Evolutionary conservation across 768 basidiomycete genomes (phyloP), one percentile per base, ranked within the genome.

Genomic region (Fomitopsis serialis): DNA sequence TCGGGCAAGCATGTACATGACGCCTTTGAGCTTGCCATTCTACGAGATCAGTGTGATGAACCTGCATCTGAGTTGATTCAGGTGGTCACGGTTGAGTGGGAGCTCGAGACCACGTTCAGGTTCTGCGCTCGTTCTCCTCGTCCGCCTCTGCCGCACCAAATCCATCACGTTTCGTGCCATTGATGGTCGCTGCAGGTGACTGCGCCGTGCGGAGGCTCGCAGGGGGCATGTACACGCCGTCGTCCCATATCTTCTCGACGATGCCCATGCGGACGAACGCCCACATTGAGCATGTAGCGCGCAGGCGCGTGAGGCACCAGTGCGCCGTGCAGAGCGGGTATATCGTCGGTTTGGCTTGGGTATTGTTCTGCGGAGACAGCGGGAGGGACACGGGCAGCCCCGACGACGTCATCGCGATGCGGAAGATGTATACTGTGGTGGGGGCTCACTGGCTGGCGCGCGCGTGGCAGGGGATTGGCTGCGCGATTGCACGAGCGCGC

Each of bases 231-330:
- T 46, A 58, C 1, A 78, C 72, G 53, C 86, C 89, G 57, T 95
- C 93, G 52, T 92, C 87, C 94, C 94, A 97, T 5, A 96, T 73
- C 59, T 85, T 87, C 54, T 93, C 91, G 19, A 96, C 75, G 50
- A 97, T 74, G 10, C 87, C 82, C 0, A 81, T 84, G 22, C 92
- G 81, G 48, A 96, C 84, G 62, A 90, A 96, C 17, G 87, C 82
- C 92, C 93, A 97, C 13, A 96, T 72, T 3, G 85, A 87, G 68
- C 92, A 95, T n/a, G 93, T 92, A 35, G 86, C 77, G 12, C 93
- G 82, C 19, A 97, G 74, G 8, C 94, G 81, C 5, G 79, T 72
- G 15, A 96, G 74, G 66, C 93, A 96, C 86, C 92, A 96, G n/a
- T 89, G 85, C 17, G 79, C 81, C 11, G 78, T 72, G 62, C 93